Evolutionary conservation across 106 monocot species (phyloP), one percentile per base, ranked within the genome.

Genomic region (Dactylorhiza incarnata): DNA sequence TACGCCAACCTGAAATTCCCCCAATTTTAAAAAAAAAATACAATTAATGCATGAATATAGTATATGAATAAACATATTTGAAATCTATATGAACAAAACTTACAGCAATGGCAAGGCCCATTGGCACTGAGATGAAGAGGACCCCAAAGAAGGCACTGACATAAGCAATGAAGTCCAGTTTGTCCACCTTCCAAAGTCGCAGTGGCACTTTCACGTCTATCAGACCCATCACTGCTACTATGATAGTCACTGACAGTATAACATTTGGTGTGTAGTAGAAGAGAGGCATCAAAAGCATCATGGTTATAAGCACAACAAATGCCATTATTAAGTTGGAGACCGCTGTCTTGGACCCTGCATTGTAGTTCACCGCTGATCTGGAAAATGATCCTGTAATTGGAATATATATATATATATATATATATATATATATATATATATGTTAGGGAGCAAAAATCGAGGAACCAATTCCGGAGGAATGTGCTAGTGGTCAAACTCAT

Each of bases 251-350:
- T 0, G 87, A 80, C 10, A 92, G 73, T 62, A 89, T 82, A 3
- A 92, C 85, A 47, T 85, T 87, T n/a, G 92, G 92, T 6, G 92
- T 92, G 85, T 87, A 86, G 59, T 84, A 82, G 75, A 92, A 92
- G 56, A 89, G 71, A 15, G 92, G 92, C 85, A 89, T 89, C 54
- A 92, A 83, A 51, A 92, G 87, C 44, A 92, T 74, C 81, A 92
- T 83, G 3, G 89, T 92, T n/a, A 89, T 44, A 22, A 89, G 81
- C 61, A 92, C 92, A 5, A 89, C 83, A n/a, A 83, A 74, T 20
- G 92, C 87, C 92, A 92, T 92, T 9, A 92, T 80, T 26, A 89
- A 71, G 77, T 92, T 92, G 1, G 92, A 89, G 0, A 92, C 65
- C 43, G 92, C 92, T 19, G 92, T 89, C 76, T 87, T 80, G 23